phyloP scores from a whole-genome alignment of 176 grass and related monocot species.

The Oryza meridionalis region DNA sequence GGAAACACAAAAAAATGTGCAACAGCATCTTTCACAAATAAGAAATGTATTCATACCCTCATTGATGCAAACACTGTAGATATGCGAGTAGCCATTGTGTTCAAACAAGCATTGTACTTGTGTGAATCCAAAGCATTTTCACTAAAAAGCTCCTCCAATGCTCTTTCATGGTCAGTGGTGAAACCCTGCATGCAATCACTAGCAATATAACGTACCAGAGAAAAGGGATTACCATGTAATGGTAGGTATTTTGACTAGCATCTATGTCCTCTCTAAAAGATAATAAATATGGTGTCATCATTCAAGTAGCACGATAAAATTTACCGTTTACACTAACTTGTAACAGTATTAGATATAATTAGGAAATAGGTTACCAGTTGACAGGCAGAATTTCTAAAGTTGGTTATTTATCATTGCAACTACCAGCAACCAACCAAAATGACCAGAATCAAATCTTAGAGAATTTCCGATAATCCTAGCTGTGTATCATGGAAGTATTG shows the following conservation, averaged over 20 bases:
- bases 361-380: background rate
- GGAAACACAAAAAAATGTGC: conserved; percentile 2
- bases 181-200: conserved; percentile 68
- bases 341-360: background rate
- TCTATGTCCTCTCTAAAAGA: background rate
- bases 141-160: conserved; percentile 96
- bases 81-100: conserved; percentile 91
- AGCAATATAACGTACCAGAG: conserved; percentile 15
- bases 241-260: background rate
- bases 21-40: conserved; percentile 30
- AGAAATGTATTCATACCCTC: conserved; percentile 52
- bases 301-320: background rate
- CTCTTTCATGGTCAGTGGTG: conserved; percentile 92
- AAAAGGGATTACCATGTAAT: conserved; percentile 21
- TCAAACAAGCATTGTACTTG: conserved; percentile 92
- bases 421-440: background rate
- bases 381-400: background rate
- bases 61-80: conserved; percentile 88
- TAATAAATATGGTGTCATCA: background rate
- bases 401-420: background rate
- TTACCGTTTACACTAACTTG: conserved; percentile 30
- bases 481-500: background rate
- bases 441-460: background rate
- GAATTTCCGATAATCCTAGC: conserved; percentile 22
- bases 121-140: conserved; percentile 87